Percentiles rank a stretch among this genome's conserved stretches.
These are phyloP conservation scores for Obelidium mucronatum DNA, from an alignment of 192 early-diverging fungal genomes.

Conservation along the genomic window DNA sequence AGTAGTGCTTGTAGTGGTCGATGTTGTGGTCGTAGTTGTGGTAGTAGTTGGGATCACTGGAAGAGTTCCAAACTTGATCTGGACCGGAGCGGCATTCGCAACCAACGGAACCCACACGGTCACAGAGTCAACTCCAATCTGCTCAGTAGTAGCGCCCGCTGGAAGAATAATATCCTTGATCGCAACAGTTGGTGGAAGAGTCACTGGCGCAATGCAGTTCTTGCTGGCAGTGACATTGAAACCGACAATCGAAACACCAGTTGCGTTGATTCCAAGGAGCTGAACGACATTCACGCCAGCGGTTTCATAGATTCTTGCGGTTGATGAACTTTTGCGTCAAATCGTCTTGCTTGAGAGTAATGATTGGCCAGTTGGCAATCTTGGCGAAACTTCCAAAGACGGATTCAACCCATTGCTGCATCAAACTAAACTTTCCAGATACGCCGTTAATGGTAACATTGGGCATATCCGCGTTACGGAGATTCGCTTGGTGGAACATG, in stretches of 20 bases:
- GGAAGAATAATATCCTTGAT: not conserved
- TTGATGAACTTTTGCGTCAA: constrained; percentile 9
- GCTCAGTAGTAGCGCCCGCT: constrained; percentile 15
- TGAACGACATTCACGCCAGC: not conserved
- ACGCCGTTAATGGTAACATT: not conserved
- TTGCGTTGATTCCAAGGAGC: not conserved
- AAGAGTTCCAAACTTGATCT: not conserved
- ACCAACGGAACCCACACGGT: constrained; percentile 26
- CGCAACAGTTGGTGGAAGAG: constrained; percentile 3
- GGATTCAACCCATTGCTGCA: too few species aligned
- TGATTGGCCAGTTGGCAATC: constrained; percentile 6
- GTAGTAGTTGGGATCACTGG: too few species aligned
- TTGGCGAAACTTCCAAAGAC: constrained; percentile 3
- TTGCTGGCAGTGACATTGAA: constrained; percentile 1
- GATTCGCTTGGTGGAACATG: too few species aligned
- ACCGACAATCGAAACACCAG: not conserved
- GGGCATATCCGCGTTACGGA: constrained; percentile 7
- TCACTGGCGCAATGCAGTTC: too few species aligned
- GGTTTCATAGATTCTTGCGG: constrained; percentile 13
- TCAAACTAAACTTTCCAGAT: constrained; percentile 8
- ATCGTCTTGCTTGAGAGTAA: constrained; percentile 18
- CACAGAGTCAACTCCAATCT: too few species aligned
- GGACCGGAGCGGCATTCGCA: not conserved
- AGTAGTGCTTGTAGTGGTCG: too few species aligned
- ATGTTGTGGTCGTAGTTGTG: too few species aligned